phyloP scores from a whole-genome alignment of 345 rosid genomes.

The Aethionema arabicum region DNA sequence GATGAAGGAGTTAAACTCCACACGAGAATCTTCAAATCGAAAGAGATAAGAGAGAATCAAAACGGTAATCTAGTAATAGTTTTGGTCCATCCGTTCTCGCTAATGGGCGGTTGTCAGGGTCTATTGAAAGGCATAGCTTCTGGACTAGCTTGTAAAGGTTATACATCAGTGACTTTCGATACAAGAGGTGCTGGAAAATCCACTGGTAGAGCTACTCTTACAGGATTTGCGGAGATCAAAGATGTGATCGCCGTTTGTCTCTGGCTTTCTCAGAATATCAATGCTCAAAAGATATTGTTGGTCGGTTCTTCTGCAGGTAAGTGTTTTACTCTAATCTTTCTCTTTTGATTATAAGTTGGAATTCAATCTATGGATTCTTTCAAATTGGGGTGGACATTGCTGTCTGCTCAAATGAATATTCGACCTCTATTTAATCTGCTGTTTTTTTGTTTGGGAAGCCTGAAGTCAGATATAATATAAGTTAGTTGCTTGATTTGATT shows the following conservation, averaged over 20 bases:
- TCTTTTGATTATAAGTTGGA: background rate
- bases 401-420: background rate
- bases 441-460: background rate
- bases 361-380: constrained; percentile 9
- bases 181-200: constrained; percentile 92
- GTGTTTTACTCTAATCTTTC: too few relatives aligned
- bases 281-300: constrained; percentile 62
- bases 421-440: constrained; percentile 7
- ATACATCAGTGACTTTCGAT: constrained; percentile 73
- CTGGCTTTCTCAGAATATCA: constrained; percentile 56
- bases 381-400: background rate
- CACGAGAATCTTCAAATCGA: constrained; percentile 63
- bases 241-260: constrained; percentile 83
- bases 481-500: too few relatives aligned
- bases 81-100: constrained; percentile 85
- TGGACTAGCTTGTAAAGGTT: constrained; percentile 61
- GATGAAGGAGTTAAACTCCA: constrained; percentile 53
- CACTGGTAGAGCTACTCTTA: constrained; percentile 78
- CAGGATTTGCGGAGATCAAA: constrained; percentile 78
- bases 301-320: constrained; percentile 94
- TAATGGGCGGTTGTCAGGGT: constrained; percentile 79
- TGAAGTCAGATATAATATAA: background rate
- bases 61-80: constrained; percentile 50
- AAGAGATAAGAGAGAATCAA: constrained; percentile 23
- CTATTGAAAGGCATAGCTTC: constrained; percentile 73